A percentile compares a stretch with the other conserved stretches of the same genome.
These are phyloP conservation scores for Sarocladium strictum DNA, from an alignment of 2,329 filamentous ascomycete genomes.

Conservation along the genomic window DNA sequence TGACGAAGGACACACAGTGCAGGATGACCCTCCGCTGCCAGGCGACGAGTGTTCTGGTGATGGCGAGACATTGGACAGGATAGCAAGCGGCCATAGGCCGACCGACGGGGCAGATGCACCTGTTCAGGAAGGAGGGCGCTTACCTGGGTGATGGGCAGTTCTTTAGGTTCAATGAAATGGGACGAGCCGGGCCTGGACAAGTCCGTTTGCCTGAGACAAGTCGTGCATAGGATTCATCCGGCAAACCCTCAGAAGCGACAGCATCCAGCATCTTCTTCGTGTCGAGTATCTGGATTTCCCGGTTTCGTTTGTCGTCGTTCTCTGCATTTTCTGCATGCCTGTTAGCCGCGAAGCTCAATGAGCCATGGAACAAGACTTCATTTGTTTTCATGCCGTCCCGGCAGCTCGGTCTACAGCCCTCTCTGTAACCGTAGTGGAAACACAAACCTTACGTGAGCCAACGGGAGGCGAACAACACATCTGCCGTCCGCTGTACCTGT, in stretches of 20 bases:
- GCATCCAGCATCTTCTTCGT: no score
- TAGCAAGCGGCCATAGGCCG: neutral
- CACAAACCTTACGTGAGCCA: neutral
- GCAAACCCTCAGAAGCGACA: no score
- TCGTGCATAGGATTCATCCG: no score
- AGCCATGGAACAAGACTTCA: no score
- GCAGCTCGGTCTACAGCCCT: slow-evolving; percentile 1
- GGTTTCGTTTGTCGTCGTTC: no score
- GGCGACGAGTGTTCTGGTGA: neutral
- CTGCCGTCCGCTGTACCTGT: neutral
- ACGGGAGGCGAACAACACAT: slow-evolving; percentile 3
- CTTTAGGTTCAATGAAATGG: no score
- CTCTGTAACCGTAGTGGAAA: slow-evolving; percentile 1
- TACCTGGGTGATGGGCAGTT: neutral
- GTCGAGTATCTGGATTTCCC: no score
- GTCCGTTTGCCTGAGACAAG: no score
- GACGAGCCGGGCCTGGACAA: no score
- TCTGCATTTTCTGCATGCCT: neutral
- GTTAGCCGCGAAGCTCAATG: neutral
- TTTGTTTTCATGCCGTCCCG: slow-evolving; percentile 3
- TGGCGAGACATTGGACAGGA: neutral
- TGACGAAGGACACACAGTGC: slow-evolving; percentile 32
- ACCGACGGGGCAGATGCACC: neutral
- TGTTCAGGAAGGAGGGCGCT: neutral
- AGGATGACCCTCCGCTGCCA: slow-evolving; percentile 24